A percentile compares a stretch with the other conserved stretches of the same genome.
Evolutionary conservation across 2,329 filamentous ascomycete species (phyloP).

Genomic region (Alternaria gaisen): DNA sequence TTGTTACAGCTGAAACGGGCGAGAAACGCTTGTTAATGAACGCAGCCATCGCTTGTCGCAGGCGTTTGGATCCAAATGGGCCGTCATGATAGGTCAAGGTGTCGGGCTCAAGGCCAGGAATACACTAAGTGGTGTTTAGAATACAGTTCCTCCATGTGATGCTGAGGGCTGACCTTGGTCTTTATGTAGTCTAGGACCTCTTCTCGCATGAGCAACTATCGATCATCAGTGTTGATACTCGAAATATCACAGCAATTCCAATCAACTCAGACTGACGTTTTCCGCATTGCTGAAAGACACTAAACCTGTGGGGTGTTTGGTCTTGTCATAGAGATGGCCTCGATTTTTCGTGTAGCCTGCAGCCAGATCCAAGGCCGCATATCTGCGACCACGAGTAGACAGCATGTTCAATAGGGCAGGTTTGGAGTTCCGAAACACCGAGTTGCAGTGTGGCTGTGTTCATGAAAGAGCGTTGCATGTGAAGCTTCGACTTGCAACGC

Average conservation of each 20-base stretch:
- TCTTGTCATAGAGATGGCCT: slow-evolving; percentile 4
- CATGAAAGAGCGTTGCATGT: neutral
- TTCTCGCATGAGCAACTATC: slow-evolving; percentile 13
- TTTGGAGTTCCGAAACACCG: neutral
- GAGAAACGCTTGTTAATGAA: slow-evolving; percentile 14
- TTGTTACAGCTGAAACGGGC: slow-evolving; percentile 3
- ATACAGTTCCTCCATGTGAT: neutral
- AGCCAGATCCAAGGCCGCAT: slow-evolving; percentile 12
- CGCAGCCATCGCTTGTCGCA: slow-evolving; percentile 9
- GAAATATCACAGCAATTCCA: neutral
- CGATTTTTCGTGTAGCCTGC: slow-evolving; percentile 16
- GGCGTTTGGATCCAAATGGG: slow-evolving; percentile 9
- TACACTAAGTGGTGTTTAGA: slow-evolving; percentile 3
- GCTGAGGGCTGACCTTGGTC: slow-evolving; percentile 10
- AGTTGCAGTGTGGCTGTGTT: neutral
- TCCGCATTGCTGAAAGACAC: slow-evolving; percentile 12
- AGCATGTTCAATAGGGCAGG: neutral
- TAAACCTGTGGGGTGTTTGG: slow-evolving; percentile 4
- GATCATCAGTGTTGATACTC: neutral
- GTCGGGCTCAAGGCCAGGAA: neutral
- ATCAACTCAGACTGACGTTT: slow-evolving; percentile 1
- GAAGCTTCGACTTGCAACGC: slow-evolving; percentile 7
- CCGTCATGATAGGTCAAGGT: slow-evolving; percentile 16
- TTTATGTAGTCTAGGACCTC: slow-evolving; percentile 3
- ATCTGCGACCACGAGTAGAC: slow-evolving; percentile 11